These are phyloP conservation scores for Diutina sp. DNA, from an alignment of 1,139 yeast species.

Conservation along the genomic window DNA sequence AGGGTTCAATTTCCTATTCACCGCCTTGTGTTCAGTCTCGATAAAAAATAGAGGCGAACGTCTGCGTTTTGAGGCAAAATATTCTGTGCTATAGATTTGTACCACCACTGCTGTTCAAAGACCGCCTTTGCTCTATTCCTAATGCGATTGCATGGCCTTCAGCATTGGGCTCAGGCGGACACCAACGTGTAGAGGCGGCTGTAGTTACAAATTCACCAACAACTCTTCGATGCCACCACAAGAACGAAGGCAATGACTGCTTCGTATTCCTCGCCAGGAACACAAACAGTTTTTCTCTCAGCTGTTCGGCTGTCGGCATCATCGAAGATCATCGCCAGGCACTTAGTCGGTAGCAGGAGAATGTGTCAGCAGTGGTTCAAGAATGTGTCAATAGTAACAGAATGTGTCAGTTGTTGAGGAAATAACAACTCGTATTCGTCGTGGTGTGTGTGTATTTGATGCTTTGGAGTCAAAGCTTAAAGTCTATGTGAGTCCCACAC, in stretches of 20 bases:
- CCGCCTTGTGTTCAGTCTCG: no score
- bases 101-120: background rate
- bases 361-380: background rate
- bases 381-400: background rate
- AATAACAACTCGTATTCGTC: background rate
- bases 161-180: background rate
- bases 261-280: no score
- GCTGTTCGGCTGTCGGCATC: background rate
- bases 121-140: background rate
- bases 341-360: background rate
- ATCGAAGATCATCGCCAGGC: background rate
- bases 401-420: background rate
- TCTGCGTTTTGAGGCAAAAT: background rate
- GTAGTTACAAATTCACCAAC: no score
- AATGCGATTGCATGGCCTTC: background rate
- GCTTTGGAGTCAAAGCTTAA: background rate
- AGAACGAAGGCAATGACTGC: no score
- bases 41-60: background rate
- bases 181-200: no score
- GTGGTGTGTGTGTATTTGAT: background rate
- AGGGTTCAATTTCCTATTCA: no score
- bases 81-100: background rate
- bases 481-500: constrained; percentile 48
- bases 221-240: no score
- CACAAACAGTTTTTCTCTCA: background rate